phyloP scores from a whole-genome alignment of 768 basidiomycete species.

The Cyathus striatus region DNA sequence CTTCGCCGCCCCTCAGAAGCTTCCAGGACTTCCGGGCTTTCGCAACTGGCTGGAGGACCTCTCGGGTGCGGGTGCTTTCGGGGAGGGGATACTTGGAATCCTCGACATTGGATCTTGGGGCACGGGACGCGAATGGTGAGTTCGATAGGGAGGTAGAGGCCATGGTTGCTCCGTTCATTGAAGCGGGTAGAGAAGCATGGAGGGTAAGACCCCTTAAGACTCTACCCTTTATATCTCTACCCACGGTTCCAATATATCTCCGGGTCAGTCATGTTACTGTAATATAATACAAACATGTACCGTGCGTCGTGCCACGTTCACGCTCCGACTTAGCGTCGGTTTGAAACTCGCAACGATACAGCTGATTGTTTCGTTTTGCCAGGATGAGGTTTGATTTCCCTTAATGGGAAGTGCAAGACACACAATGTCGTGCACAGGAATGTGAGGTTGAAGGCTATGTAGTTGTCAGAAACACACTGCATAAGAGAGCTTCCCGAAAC shows the following conservation, averaged over 20 bases:
- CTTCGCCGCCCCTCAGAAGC: constrained; percentile 64
- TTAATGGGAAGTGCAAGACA: too few species aligned
- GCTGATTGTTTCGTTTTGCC: too few species aligned
- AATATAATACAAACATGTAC: too few species aligned
- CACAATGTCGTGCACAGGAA: too few species aligned
- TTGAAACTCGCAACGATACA: too few species aligned
- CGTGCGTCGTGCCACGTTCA: too few species aligned
- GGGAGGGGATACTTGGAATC: constrained; percentile 15
- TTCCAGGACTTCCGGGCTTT: constrained; percentile 74
- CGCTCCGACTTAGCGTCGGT: too few species aligned
- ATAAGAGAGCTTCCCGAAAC: too few species aligned
- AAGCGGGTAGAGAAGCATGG: constrained; percentile 1
- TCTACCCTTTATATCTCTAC: constrained; percentile 23
- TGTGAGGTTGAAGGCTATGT: too few species aligned
- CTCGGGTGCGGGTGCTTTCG: constrained; percentile 35
- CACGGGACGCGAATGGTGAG: constrained; percentile 12
- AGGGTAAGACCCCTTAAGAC: constrained; percentile 15
- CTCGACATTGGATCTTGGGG: constrained; percentile 1
- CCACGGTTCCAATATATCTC: neutral
- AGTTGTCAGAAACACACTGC: too few species aligned
- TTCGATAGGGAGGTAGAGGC: constrained; percentile 6
- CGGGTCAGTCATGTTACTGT: too few species aligned
- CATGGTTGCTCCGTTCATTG: constrained; percentile 6
- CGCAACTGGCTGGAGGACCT: constrained; percentile 64
- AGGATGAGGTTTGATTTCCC: too few species aligned